Percentiles rank a stretch among this genome's conserved stretches.
Conservation (phyloP, 1,139 yeast species). For the Blastobotrys ciferrii region DNA sequence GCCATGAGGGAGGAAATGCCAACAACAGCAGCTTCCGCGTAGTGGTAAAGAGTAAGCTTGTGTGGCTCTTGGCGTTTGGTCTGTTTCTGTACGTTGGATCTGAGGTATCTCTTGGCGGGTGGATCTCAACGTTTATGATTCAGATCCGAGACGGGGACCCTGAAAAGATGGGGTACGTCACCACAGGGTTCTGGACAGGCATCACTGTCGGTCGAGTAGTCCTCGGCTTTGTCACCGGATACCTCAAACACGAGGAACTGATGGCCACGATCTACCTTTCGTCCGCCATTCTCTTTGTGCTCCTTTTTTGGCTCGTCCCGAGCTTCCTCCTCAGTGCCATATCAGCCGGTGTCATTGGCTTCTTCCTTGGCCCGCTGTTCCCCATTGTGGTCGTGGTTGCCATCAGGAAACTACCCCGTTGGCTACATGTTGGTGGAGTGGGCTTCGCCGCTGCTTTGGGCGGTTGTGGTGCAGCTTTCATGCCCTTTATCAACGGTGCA, state of each 20-base stretch:
- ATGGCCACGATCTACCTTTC: constrained; percentile 22
- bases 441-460: constrained; percentile 79
- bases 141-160: constrained; percentile 52
- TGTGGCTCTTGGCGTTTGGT: constrained; percentile 58
- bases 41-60: constrained; percentile 50
- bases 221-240: constrained; percentile 38
- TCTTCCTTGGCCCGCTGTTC: constrained; percentile 75
- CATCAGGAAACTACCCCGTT: constrained; percentile 58
- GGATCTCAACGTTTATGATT: constrained; percentile 64
- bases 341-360: constrained; percentile 56
- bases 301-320: constrained; percentile 34
- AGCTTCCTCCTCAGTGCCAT: constrained; percentile 31
- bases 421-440: constrained; percentile 63
- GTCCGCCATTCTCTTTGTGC: constrained; percentile 25
- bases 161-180: constrained; percentile 54
- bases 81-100: constrained; percentile 64
- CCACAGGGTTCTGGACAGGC: constrained; percentile 74
- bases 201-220: constrained; percentile 58
- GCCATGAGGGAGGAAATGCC: neutral
- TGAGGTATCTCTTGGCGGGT: constrained; percentile 67
- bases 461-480: constrained; percentile 70
- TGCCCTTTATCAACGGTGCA: constrained; percentile 35
- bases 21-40: constrained; percentile 11
- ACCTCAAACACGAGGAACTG: constrained; percentile 22
- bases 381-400: constrained; percentile 73